Evolutionary conservation across 208 protist species (phyloP).

Genomic region (Trypanosoma rangeli): DNA sequence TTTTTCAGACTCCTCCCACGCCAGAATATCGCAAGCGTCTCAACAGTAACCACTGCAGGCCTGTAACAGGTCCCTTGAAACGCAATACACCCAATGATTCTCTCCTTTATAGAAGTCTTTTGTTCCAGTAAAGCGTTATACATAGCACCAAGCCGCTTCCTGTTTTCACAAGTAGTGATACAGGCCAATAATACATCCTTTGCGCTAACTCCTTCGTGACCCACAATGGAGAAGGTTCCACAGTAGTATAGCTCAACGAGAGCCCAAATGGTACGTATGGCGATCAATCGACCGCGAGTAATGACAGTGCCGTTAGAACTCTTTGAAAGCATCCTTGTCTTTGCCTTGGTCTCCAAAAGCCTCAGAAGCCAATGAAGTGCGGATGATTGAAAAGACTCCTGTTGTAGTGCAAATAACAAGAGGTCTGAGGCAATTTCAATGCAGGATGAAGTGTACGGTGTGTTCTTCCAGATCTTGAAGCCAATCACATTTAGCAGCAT

Average conservation of each 20-base stretch:
- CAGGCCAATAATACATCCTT: conserved; percentile 2
- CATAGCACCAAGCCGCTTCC: background rate
- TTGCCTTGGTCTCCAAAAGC: conserved; percentile 11
- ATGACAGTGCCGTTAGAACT: background rate
- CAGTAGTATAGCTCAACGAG: conserved; percentile 12
- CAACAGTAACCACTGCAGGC: conserved; percentile 7
- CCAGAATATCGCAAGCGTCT: conserved; percentile 18
- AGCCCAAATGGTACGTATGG: conserved; percentile 22
- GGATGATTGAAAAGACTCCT: conserved; percentile 12
- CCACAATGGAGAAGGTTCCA: background rate
- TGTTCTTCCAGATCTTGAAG: conserved; percentile 10
- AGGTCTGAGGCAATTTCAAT: conserved; percentile 25
- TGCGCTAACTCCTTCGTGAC: background rate
- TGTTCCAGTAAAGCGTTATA: background rate
- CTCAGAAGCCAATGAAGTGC: conserved; percentile 19
- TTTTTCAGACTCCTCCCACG: conserved; percentile 2
- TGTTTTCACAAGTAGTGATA: background rate
- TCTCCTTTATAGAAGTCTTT: conserved; percentile 13
- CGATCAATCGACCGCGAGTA: conserved; percentile 27
- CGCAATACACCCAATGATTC: conserved; percentile 12
- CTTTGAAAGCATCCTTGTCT: conserved; percentile 10
- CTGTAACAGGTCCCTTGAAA: conserved; percentile 22
- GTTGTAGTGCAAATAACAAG: conserved; percentile 27
- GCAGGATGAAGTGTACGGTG: background rate
- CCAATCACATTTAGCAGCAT: conserved; percentile 15